Evolutionary conservation across 225 moss, liverwort and hornwort genomes (phyloP), one percentile per base, ranked within the genome.

Genomic region (Polytrichum formosum): DNA sequence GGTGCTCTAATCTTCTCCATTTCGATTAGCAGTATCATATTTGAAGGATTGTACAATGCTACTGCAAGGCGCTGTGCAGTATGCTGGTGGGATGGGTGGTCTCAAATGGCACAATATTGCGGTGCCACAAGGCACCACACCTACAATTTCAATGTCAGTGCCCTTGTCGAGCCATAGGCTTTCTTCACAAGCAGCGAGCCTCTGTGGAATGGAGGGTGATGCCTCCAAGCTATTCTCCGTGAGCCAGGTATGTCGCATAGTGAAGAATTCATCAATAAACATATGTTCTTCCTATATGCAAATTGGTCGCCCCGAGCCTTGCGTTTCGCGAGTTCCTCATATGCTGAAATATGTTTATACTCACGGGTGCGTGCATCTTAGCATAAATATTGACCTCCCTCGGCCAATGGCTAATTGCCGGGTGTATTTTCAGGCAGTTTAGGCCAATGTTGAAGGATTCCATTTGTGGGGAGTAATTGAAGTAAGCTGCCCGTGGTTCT

Each of bases 1-100:
- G 59, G 59, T 60, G 59, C 25, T 60, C 25, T n/a, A 60, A 25
- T n/a, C 25, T 60, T 60, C 21, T 60, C 59, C 59, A 10, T 60
- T 25, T 25, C 33, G 22, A 19, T 66, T 35, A 7, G 18, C 6
- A 7, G 28, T 29, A 26, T 59, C 5, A 35, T 56, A 21, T 55
- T 53, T 31, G 72, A 64, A 31, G 7, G 13, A 61, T n/a, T 63
- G 63, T 25, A 66, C 68, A 81, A 85, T 85, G 84, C 73, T 81
- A 78, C 75, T 81, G 63, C 84, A 78, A 61, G 73, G 84, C 29
- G 71, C 30, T 65, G 76, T 76, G 70, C 80, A 77, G 77, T 73
- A 73, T 67, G 62, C 56, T 69, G 78, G 72, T 20, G 72, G 68
- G 64, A 28, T 29, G 7, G 69, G 77, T 8, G 71, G 76, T 30